Base-by-base conservation (phyloP, 148 eudicot genomes). In the Nepenthes mirabilis region DNA sequence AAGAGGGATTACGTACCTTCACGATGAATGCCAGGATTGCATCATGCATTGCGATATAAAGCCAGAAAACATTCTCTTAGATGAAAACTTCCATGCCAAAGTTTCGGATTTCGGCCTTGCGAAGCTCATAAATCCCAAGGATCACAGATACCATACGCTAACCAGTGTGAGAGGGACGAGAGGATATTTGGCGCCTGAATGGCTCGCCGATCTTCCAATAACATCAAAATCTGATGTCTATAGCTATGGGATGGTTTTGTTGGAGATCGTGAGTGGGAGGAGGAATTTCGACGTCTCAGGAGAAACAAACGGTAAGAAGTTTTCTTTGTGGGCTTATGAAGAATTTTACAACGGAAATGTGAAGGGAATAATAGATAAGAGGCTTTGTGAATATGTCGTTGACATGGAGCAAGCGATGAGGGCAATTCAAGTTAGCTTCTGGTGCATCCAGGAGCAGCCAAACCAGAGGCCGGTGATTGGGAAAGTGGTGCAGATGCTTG, bases 61-160 rank as follows among this genome's bases (percentile, higher is more conserved):
- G 63, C 97, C 97, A 7, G 97, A 90, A 65, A 87, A 90, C 68
- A 87, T 90, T 43, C 88, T 90, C 36, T 53, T 90, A 53, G 91
- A 90, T 11, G 95, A 80, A 34, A 80, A 68, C 52, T 84, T 72
- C 78, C 71, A 68, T 47, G 82, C 97, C 9, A 87, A 78, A 67
- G 87, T 90, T 12, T 90, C 95, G 1, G 97, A 90, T 68, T 90
- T 87, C 61, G 97, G 97, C 47, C 87, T 90, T 5, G 95, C 97
- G 1, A 84, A 83, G 66, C 87, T 90, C 1, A 56, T 82, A 1
- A 84, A 72, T 35, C 74, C 80, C 0, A 84, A 82, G 64, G 88
- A 80, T 61, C 90, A 82, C n/a, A 78, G 88, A 55, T 63, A 82
- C 49, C 74, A 87, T 6, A 79, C 87, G 2, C 65, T 87, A 62